A percentile compares a stretch with the other conserved stretches of the same genome.
These are phyloP conservation scores for Akanthomyces dipterigenus DNA, from an alignment of 2,329 filamentous ascomycete genomes.

Conservation along the genomic window DNA sequence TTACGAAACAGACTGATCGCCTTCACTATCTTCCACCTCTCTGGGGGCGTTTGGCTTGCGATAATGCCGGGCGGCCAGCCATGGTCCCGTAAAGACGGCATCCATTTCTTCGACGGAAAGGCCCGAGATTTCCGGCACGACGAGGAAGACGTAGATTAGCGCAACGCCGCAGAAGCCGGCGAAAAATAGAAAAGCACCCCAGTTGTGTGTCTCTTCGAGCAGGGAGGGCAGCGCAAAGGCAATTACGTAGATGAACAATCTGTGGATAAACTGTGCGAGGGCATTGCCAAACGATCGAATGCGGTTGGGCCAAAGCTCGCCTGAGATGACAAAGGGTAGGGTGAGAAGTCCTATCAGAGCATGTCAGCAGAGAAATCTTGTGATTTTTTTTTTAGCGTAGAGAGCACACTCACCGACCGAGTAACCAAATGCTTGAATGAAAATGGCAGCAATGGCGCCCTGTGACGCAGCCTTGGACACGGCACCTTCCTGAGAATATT, in stretches of 20 bases:
- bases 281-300: slow-evolving; percentile 38
- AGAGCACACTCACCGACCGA: slow-evolving; percentile 21
- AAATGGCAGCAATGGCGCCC: slow-evolving; percentile 36
- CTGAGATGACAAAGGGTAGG: slow-evolving; percentile 38
- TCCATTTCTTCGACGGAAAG: slow-evolving; percentile 28
- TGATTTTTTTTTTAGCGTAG: too few relatives aligned
- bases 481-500: slow-evolving; percentile 21
- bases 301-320: slow-evolving; percentile 38
- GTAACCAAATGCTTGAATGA: slow-evolving; percentile 39
- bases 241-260: slow-evolving; percentile 27
- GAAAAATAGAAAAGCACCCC: slow-evolving; percentile 35
- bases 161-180: slow-evolving; percentile 27
- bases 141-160: slow-evolving; percentile 28
- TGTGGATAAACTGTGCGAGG: slow-evolving; percentile 21
- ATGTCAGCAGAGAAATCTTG: neutral
- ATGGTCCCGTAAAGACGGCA: slow-evolving; percentile 22
- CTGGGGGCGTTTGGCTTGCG: neutral
- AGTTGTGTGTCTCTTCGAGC: slow-evolving; percentile 25
- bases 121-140: slow-evolving; percentile 31
- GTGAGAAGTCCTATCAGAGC: slow-evolving; percentile 25
- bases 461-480: slow-evolving; percentile 25
- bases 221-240: slow-evolving; percentile 25
- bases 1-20: neutral
- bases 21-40: neutral
- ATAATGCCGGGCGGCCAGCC: slow-evolving; percentile 23